A percentile compares a stretch with the other conserved stretches of the same genome.
phyloP scores from a whole-genome alignment of 2,329 filamentous ascomycete genomes.

The Aspergillus arachidicola region DNA sequence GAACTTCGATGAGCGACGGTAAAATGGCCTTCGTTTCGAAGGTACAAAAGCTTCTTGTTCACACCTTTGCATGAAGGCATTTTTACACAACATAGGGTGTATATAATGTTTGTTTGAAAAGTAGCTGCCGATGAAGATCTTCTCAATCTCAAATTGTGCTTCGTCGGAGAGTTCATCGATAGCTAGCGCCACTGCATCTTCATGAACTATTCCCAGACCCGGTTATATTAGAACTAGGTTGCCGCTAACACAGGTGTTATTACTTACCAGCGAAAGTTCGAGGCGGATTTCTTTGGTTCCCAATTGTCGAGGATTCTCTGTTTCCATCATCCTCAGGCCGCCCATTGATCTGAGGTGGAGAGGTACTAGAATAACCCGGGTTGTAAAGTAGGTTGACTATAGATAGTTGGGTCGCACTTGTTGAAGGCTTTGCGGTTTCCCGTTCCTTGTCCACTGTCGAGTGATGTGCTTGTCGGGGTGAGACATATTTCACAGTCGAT shows the following conservation, averaged over 20 bases:
- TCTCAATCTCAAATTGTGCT: slow-evolving; percentile 28
- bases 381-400: slow-evolving; percentile 26
- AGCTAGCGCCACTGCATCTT: slow-evolving; percentile 6
- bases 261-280: slow-evolving; percentile 8
- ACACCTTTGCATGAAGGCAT: slow-evolving; percentile 25
- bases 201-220: background rate
- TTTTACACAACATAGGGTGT: slow-evolving; percentile 26
- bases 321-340: slow-evolving; percentile 1
- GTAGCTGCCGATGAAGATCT: slow-evolving; percentile 29
- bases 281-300: background rate
- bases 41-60: slow-evolving; percentile 23
- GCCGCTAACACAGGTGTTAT: background rate
- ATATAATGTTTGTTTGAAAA: slow-evolving; percentile 32
- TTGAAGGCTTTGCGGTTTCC: background rate
- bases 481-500: background rate
- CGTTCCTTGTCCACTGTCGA: background rate
- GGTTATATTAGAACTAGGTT: background rate
- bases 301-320: background rate
- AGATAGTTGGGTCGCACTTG: slow-evolving; percentile 20
- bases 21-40: slow-evolving; percentile 11
- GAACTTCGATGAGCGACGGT: slow-evolving; percentile 19
- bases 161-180: slow-evolving; percentile 14
- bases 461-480: background rate
- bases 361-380: slow-evolving; percentile 19
- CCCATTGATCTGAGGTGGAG: slow-evolving; percentile 7